phyloP scores from a whole-genome alignment of 2,329 filamentous ascomycete species.

The Aspergillus calidoustus region DNA sequence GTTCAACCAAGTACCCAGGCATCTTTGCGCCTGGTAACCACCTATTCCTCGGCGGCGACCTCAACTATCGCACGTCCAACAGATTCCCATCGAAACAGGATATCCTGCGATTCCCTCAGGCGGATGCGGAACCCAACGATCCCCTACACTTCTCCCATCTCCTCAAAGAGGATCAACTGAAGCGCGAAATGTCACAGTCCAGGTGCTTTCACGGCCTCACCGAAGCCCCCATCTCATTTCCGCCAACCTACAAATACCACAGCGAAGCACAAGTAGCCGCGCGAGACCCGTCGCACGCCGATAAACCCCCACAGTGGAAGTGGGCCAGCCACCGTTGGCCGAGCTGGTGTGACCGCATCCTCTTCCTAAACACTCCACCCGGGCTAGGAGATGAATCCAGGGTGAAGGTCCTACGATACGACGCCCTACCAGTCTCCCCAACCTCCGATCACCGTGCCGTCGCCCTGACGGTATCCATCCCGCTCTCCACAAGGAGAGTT shows the following conservation, averaged over 20 bases:
- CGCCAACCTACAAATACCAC: conserved; percentile 92
- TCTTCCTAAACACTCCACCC: conserved; percentile 70
- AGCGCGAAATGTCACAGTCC: conserved; percentile 68
- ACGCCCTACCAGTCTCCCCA: conserved; percentile 70
- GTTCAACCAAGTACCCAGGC: conserved; percentile 38
- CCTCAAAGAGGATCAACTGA: conserved; percentile 78
- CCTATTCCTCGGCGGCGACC: conserved; percentile 85
- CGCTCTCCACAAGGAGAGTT: conserved; percentile 50
- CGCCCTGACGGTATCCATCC: conserved; percentile 70
- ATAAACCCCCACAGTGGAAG: conserved; percentile 58
- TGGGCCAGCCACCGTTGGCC: conserved; percentile 87
- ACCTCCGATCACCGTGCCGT: conserved; percentile 90
- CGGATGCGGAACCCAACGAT: conserved; percentile 53
- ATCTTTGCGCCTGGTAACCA: conserved; percentile 78
- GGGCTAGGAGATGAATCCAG: conserved; percentile 49
- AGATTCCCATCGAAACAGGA: conserved; percentile 65
- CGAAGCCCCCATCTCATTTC: conserved; percentile 77
- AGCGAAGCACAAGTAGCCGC: conserved; percentile 48
- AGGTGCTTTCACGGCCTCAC: conserved; percentile 76
- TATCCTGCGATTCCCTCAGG: conserved; percentile 64
- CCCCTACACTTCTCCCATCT: conserved; percentile 70
- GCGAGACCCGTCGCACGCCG: conserved; percentile 28
- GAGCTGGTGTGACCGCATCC: conserved; percentile 89
- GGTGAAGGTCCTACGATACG: conserved; percentile 12
- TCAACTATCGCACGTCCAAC: conserved; percentile 89